These are phyloP conservation scores for Boletus bicolor DNA, from an alignment of 768 basidiomycete species.

Conservation along the genomic window DNA sequence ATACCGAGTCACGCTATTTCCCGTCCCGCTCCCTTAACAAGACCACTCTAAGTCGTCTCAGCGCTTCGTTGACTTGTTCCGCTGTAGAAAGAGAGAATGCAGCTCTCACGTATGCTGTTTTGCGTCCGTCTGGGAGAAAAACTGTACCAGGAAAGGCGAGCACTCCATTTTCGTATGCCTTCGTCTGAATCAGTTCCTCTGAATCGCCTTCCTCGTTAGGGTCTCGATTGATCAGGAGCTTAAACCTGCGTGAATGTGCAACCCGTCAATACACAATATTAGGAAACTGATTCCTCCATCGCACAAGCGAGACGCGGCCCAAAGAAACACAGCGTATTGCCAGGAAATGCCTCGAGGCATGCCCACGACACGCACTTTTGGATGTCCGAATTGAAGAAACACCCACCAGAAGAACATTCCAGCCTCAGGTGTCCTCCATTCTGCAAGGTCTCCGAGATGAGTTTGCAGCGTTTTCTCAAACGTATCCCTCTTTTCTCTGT, in stretches of 20 bases:
- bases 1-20: constrained; percentile 5
- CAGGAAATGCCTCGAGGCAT: background rate
- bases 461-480: constrained; percentile 75
- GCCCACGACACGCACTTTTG: constrained; percentile 1
- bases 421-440: constrained; percentile 68
- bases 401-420: constrained; percentile 89
- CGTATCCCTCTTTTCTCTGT: constrained; percentile 66
- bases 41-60: constrained; percentile 55
- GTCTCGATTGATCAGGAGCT: constrained; percentile 46
- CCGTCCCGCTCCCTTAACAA: constrained; percentile 25
- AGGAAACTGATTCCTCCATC: constrained; percentile 1
- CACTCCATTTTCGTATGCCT: constrained; percentile 77
- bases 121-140: constrained; percentile 71
- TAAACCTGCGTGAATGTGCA: constrained; percentile 52
- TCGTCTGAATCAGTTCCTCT: constrained; percentile 63
- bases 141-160: constrained; percentile 86
- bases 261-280: constrained; percentile 18
- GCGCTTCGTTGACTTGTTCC: constrained; percentile 70
- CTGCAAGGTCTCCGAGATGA: constrained; percentile 74
- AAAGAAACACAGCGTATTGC: background rate
- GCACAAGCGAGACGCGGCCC: constrained; percentile 4
- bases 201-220: constrained; percentile 57
- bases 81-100: constrained; percentile 70
- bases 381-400: constrained; percentile 10
- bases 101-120: constrained; percentile 75